phyloP scores from a whole-genome alignment of 345 rosid species.

The Camelina sativa region DNA sequence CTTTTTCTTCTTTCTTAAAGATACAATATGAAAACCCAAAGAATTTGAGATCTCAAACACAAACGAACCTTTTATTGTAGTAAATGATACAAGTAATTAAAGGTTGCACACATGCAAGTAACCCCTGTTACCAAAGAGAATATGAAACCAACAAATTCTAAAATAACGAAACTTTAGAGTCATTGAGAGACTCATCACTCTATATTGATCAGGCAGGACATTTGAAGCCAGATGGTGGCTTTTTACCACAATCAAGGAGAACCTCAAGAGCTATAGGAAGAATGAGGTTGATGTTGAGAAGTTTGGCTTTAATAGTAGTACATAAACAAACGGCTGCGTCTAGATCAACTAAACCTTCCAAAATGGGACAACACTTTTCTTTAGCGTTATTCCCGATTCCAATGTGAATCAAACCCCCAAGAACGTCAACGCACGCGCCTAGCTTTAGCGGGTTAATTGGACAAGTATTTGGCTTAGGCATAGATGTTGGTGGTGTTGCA shows the following conservation, averaged over 20 bases:
- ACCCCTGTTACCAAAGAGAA: not conserved
- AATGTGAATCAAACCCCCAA: slow-evolving; percentile 69
- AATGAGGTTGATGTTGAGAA: slow-evolving; percentile 61
- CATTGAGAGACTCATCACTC: slow-evolving; percentile 9
- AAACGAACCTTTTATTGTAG: slow-evolving; percentile 1
- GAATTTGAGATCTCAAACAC: not conserved
- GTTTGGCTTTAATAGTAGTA: slow-evolving; percentile 73
- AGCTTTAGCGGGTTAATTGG: slow-evolving; percentile 71
- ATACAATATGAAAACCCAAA: not conserved
- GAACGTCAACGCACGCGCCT: slow-evolving; percentile 76
- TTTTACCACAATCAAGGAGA: slow-evolving; percentile 77
- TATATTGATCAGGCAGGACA: slow-evolving; percentile 45
- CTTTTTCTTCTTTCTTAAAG: not conserved
- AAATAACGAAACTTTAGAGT: not conserved
- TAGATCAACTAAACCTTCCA: slow-evolving; percentile 64
- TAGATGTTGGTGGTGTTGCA: not conserved
- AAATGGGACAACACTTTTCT: slow-evolving; percentile 73
- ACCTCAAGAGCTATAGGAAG: slow-evolving; percentile 78
- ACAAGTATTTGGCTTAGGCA: slow-evolving; percentile 57
- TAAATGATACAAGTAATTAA: not conserved
- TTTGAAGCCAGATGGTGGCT: slow-evolving; percentile 67
- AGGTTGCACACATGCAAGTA: not conserved
- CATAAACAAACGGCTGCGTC: slow-evolving; percentile 90
- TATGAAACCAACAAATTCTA: slow-evolving; percentile 3
- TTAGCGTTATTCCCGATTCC: slow-evolving; percentile 72